Evolutionary conservation across 768 basidiomycete genomes (phyloP).

Genomic region (Rhodotorula sphaerocarpa): DNA sequence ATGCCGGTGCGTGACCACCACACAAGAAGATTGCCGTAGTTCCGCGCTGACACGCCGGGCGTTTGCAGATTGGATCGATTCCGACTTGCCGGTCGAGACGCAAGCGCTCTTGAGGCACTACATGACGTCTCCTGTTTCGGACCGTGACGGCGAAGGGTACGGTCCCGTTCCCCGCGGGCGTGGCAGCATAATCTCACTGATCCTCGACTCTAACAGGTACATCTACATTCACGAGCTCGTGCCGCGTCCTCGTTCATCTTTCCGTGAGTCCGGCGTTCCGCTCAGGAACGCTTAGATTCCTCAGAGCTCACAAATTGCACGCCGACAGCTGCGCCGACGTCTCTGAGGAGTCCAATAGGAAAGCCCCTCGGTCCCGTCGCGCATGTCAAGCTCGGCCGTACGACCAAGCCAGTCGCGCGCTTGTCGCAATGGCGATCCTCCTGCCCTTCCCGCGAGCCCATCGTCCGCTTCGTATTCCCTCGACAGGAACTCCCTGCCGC

Average conservation of each 20-base stretch:
- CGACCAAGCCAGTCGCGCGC: neutral
- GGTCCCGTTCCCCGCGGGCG: neutral
- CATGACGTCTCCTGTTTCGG: neutral
- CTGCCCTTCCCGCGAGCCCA: conserved; percentile 26
- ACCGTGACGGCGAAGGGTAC: neutral
- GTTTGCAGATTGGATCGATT: conserved; percentile 24
- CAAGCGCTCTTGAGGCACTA: neutral
- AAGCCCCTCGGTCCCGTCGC: too few species aligned
- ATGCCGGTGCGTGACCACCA: neutral
- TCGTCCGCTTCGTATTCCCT: conserved; percentile 19
- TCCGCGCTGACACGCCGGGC: neutral
- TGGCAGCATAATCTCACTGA: neutral
- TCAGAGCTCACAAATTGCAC: too few species aligned
- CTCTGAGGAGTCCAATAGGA: too few species aligned
- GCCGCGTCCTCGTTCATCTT: neutral
- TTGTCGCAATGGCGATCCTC: conserved; percentile 20
- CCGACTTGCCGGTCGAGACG: conserved; percentile 9
- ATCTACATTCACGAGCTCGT: conserved; percentile 31
- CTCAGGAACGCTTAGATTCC: too few species aligned
- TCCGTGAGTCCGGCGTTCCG: too few species aligned
- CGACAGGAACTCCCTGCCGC: neutral
- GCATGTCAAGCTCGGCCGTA: neutral
- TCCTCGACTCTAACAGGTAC: neutral
- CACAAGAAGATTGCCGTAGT: neutral
- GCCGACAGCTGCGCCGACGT: too few species aligned